Evolutionary conservation across 768 basidiomycete species (phyloP).

Genomic region (Termitomyces sp.): DNA sequence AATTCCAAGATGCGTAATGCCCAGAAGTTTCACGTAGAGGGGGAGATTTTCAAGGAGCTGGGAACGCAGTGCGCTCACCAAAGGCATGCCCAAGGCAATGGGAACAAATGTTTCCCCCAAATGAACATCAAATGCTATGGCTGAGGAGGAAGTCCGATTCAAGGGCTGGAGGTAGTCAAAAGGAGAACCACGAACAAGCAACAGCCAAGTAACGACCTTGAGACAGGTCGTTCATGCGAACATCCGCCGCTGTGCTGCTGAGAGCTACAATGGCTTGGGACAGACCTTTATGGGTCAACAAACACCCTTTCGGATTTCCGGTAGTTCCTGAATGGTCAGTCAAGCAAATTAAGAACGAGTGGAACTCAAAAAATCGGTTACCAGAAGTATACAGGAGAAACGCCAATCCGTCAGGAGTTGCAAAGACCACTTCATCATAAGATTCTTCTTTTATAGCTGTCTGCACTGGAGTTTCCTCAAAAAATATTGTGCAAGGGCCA

Average conservation of each 20-base stretch:
- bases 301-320: conserved; percentile 46
- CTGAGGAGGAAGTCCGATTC: conserved; percentile 17
- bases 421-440: conserved; percentile 20
- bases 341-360: not conserved
- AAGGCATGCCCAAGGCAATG: conserved; percentile 36
- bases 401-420: conserved; percentile 26
- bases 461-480: conserved; percentile 19
- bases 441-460: conserved; percentile 21
- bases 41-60: conserved; percentile 38
- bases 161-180: not conserved
- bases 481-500: conserved; percentile 17
- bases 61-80: conserved; percentile 36
- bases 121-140: conserved; percentile 49
- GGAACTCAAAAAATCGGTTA: conserved; percentile 8
- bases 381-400: conserved; percentile 49
- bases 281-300: conserved; percentile 28
- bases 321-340: conserved; percentile 33
- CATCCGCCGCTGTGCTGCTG: conserved; percentile 24
- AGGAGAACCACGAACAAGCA: conserved; percentile 20
- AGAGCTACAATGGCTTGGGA: conserved; percentile 26
- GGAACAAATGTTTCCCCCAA: conserved; percentile 37
- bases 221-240: conserved; percentile 25
- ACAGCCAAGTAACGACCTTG: conserved; percentile 38
- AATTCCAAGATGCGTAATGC: conserved; percentile 43
- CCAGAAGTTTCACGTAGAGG: conserved; percentile 26